Base-by-base conservation (phyloP, 805 yeast genomes). In the Isabelozyma pseudorhagii region DNA sequence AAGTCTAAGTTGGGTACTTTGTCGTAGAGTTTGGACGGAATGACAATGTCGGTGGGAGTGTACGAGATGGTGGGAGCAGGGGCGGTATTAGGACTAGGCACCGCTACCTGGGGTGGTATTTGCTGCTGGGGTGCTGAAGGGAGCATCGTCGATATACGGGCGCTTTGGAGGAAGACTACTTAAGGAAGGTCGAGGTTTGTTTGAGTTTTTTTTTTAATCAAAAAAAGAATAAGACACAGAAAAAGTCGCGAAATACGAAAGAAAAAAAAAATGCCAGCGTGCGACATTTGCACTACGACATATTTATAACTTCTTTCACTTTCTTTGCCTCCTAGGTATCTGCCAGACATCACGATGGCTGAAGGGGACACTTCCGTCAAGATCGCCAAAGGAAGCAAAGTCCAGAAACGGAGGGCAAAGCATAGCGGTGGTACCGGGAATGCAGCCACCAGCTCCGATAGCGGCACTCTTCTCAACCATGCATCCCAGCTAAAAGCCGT, bases 1-100 rank as follows among this genome's bases (percentile, higher is more conserved):
- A 83, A 72, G 15, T 78, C 82, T n/a, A 89, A 83, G 59, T 89
- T 89, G 6, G 93, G 90, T 7, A 88, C 63, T 48, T 68, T 66
- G 40, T 64, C 65, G 56, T 72, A 71, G 42, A 74, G 61, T 17
- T 54, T 55, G 1, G 66, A 56, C 3, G 79, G 78, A 27, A 74
- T 72, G 10, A 62, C 57, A 29, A 69, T 67, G 39, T 74, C 78
- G 4, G 74, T 73, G 9, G 79, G 79, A 2, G 75, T 63, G 51
- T 70, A 72, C n/a, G 76, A 69, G 9, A 69, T 55, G 1, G 71
- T 63, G 1, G 79, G 78, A 0, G 67, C 62, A 0, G 74, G 71
- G 8, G 67, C 60, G 13, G 69, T 59, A 47, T 63, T 67, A 11
- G 66, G 58, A 17, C 72, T 63, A 2, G 69, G 63, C 44, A 50